Percentiles rank a stretch among this genome's conserved stretches.
phyloP scores from a whole-genome alignment of 2,329 filamentous ascomycete species.

The Paraphaeosphaeria sporulosa region DNA sequence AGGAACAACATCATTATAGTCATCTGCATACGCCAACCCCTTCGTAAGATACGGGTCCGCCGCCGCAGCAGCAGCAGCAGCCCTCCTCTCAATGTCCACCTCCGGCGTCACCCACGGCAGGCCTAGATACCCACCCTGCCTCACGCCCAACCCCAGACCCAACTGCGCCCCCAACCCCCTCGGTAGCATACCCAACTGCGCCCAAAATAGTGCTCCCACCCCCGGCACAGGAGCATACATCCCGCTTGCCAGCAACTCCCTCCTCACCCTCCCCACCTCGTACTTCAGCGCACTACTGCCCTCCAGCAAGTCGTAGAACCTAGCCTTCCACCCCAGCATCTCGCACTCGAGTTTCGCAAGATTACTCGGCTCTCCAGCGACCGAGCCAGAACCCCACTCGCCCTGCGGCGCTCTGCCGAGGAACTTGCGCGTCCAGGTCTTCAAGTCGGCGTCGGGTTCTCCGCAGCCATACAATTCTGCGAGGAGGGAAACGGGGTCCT shows the following conservation, averaged over 20 bases:
- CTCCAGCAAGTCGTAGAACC: conserved; percentile 27
- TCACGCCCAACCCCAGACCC: not conserved
- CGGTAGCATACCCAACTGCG: not conserved
- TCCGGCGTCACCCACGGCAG: conserved; percentile 9
- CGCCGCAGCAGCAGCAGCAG: conserved; percentile 1
- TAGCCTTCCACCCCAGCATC: conserved; percentile 18
- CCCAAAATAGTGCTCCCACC: not conserved
- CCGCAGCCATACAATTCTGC: conserved; percentile 42
- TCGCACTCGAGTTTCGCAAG: conserved; percentile 34
- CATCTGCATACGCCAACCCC: not conserved
- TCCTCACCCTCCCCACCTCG: conserved; percentile 32
- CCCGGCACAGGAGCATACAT: conserved; percentile 11
- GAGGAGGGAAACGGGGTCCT: conserved; percentile 49
- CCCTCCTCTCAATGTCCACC: conserved; percentile 14
- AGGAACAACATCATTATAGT: not conserved
- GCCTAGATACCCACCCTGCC: not conserved
- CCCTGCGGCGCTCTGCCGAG: conserved; percentile 19
- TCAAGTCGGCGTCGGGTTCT: conserved; percentile 33
- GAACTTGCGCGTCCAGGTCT: conserved; percentile 33
- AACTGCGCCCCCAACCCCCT: not conserved
- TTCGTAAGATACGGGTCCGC: conserved; percentile 5
- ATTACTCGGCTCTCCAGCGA: conserved; percentile 26
- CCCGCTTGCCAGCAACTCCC: conserved; percentile 19
- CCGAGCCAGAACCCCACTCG: not conserved
- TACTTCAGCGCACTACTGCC: conserved; percentile 28